phyloP scores from a whole-genome alignment of 2,329 filamentous ascomycete species.

The Leptographium procerum region DNA sequence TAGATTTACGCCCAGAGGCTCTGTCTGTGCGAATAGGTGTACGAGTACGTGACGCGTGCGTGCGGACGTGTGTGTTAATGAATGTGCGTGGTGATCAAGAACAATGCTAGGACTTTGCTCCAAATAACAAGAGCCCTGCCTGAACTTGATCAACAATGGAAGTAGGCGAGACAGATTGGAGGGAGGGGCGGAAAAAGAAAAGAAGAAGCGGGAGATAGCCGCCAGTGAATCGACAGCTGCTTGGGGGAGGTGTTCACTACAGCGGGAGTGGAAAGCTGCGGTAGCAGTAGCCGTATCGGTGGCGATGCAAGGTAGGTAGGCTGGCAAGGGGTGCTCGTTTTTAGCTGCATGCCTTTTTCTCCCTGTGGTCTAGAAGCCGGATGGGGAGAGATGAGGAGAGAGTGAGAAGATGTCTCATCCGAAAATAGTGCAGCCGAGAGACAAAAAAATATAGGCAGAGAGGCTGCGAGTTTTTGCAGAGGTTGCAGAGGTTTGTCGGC shows the following conservation, averaged over 20 bases:
- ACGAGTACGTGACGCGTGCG: background rate
- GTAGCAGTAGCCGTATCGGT: background rate
- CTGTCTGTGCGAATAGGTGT: background rate
- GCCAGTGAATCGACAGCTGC: background rate
- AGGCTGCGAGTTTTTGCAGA: too few species aligned
- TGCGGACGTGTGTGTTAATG: background rate
- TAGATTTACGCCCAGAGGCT: background rate
- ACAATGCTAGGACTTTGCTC: background rate
- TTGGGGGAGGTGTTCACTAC: background rate
- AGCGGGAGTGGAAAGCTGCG: background rate
- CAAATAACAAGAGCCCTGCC: background rate
- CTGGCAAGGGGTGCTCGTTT: background rate
- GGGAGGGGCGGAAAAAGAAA: background rate
- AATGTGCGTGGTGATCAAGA: background rate
- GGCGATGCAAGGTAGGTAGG: background rate
- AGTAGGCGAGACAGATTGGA: background rate
- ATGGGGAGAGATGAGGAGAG: background rate
- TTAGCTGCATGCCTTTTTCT: constrained; percentile 2
- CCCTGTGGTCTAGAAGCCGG: background rate
- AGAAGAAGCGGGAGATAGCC: background rate
- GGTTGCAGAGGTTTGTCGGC: background rate
- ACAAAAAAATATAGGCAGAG: background rate
- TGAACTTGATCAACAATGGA: background rate
- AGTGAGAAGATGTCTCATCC: background rate
- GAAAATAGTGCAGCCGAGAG: background rate